Evolutionary conservation across 1,284 basidiomycete species (phyloP), one percentile per base, ranked within the genome.

Genomic region (Rhodofomes roseus): DNA sequence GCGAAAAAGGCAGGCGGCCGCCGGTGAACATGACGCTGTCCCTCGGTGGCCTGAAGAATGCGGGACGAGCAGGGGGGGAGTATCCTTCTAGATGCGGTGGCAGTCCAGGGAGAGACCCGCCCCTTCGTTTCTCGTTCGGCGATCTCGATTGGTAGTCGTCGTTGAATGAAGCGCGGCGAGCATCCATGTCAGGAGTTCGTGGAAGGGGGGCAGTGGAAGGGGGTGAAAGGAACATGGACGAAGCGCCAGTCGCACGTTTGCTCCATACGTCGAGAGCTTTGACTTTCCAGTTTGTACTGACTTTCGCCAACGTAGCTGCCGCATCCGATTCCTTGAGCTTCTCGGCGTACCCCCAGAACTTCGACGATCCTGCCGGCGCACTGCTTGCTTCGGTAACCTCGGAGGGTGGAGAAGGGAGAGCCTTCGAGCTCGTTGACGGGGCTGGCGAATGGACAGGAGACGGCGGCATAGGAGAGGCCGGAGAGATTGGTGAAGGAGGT

Each of bases 281-380:
- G 23, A 88, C 88, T 34, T 81, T 79, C 84, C 86, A 88, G 64
- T 91, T 92, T 22, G 81, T 87, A 69, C 88, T 85, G 54, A 81
- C 84, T 73, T 90, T 92, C 2, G 89, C 78, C 14, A 91, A 70
- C 1, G 80, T 79, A 6, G 90, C 89, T 37, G 84, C 79, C 4
- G 89, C 76, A 66, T 91, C 87, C 2, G 88, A 90, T 57, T 89
- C 84, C 66, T 82, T 87, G 14, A 92, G 67, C 68, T 85, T 90
- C 66, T 83, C 87, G 0, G 90, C 87, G 67, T 91, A 92, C 43
- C 73, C 71, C 87, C 87, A 89, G 4, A 90, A 63, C 57, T 74
- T 76, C 12, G 78, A 67, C 27, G 50, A 59, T 2, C 60, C 63
- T 16, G 59, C 57, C 65, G 55, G 66, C 2, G 66, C 53, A 20